These are phyloP conservation scores for Lavandula angustifolia DNA, from an alignment of 257 asterid species.

Conservation along the genomic window DNA sequence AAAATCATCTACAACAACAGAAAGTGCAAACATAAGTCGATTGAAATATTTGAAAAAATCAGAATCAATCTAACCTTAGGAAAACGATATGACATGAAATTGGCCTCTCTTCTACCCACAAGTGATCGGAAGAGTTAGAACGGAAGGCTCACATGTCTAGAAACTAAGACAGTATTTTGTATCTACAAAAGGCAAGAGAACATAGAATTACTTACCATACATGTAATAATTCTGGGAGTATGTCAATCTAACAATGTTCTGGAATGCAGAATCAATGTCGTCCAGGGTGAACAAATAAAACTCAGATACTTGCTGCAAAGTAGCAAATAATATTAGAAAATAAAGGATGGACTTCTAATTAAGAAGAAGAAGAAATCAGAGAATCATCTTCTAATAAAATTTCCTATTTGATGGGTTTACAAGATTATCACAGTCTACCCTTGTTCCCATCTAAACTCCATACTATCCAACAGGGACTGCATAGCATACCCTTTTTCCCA, in stretches of 20 bases:
- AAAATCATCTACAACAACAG: background rate
- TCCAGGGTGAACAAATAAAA: slow-evolving; percentile 93
- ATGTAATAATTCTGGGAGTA: slow-evolving; percentile 88
- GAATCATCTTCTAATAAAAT: background rate
- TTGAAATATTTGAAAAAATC: slow-evolving; percentile 2
- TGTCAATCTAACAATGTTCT: slow-evolving; percentile 80
- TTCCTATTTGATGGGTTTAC: slow-evolving; percentile 20
- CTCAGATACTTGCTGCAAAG: slow-evolving; percentile 92
- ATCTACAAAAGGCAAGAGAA: slow-evolving; percentile 11
- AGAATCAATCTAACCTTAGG: slow-evolving; percentile 59
- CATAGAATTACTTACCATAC: slow-evolving; percentile 60
- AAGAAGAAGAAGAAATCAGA: slow-evolving; percentile 9
- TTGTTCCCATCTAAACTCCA: slow-evolving; percentile 2
- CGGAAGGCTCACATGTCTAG: no score
- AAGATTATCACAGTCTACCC: slow-evolving; percentile 28
- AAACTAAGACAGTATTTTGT: no score
- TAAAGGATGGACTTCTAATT: slow-evolving; percentile 4
- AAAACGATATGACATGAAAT: no score
- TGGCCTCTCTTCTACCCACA: no score
- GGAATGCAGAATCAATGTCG: slow-evolving; percentile 86
- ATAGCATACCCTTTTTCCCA: no score
- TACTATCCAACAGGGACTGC: slow-evolving; percentile 18
- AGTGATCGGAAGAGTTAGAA: no score
- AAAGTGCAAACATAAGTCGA: background rate
- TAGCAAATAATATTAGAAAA: slow-evolving; percentile 29